phyloP scores from a whole-genome alignment of 345 rosid genomes.

The Murraya koenigii region DNA sequence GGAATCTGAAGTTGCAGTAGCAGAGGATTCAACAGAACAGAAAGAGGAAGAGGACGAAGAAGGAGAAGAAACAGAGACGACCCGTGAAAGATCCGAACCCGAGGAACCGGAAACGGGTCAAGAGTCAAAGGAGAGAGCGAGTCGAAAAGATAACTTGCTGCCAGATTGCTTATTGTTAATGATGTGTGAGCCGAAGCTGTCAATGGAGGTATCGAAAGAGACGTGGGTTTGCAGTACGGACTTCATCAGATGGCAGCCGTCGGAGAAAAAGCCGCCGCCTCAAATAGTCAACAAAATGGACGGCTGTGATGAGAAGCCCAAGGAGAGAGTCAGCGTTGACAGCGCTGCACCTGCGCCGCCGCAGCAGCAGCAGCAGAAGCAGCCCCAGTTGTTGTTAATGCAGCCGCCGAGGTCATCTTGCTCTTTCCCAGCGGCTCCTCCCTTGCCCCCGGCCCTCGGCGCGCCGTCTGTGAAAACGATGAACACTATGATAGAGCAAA shows the following conservation, averaged over 20 bases:
- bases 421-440: conserved; percentile 72
- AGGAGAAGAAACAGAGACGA: conserved; percentile 11
- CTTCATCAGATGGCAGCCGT: conserved; percentile 63
- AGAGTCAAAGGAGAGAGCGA: conserved; percentile 37
- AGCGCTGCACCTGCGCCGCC: conserved; percentile 35
- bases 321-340: conserved; percentile 46
- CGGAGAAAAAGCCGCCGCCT: conserved; percentile 44
- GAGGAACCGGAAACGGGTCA: conserved; percentile 20
- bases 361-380: conserved; percentile 23
- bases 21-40: conserved; percentile 15
- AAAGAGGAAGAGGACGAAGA: conserved; percentile 12
- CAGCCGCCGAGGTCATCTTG: conserved; percentile 82
- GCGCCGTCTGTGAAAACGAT: conserved; percentile 24
- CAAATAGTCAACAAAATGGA: conserved; percentile 21
- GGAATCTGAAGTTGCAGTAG: not conserved
- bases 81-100: conserved; percentile 37
- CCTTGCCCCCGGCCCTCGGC: conserved; percentile 21
- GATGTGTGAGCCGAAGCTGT: conserved; percentile 98
- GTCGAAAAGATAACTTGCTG: conserved; percentile 25
- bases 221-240: conserved; percentile 96
- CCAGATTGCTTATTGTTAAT: conserved; percentile 85
- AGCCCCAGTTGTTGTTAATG: conserved; percentile 29
- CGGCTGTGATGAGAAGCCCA: conserved; percentile 40
- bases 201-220: conserved; percentile 96
- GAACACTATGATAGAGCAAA: conserved; percentile 52